Percentiles rank a stretch among this genome's conserved stretches.
phyloP scores from a whole-genome alignment of 148 eudicot genomes.

The Camellia granthamiana region DNA sequence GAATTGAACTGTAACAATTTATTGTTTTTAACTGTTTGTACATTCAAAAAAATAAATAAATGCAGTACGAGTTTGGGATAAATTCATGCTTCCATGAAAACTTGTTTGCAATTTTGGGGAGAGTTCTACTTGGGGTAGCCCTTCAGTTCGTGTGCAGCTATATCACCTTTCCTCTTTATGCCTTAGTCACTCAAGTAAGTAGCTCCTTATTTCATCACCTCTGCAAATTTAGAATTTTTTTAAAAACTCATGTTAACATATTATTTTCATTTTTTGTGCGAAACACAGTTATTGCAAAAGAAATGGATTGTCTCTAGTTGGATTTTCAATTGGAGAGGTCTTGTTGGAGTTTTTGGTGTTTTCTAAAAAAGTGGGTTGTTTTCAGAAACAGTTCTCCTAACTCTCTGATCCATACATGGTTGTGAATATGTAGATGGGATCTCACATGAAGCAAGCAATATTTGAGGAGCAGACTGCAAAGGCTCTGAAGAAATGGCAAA shows the following conservation, averaged over 20 bases:
- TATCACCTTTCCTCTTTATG: slow-evolving; percentile 43
- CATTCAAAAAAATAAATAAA: neutral
- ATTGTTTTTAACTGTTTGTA: neutral
- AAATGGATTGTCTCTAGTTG: no score
- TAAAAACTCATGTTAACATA: no score
- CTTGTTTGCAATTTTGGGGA: slow-evolving; percentile 16
- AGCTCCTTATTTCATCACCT: no score
- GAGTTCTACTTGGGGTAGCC: slow-evolving; percentile 27
- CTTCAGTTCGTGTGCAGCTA: slow-evolving; percentile 38
- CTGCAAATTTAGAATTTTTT: no score
- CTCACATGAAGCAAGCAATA: slow-evolving; percentile 39
- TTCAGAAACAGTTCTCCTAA: no score
- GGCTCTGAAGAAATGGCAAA: slow-evolving; percentile 38
- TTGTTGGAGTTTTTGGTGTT: no score
- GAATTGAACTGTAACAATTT: neutral
- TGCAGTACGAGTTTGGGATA: slow-evolving; percentile 40
- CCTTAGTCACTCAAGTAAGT: slow-evolving; percentile 41
- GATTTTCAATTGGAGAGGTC: no score
- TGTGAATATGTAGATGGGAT: slow-evolving; percentile 32
- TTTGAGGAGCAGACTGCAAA: slow-evolving; percentile 39
- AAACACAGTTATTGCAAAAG: no score
- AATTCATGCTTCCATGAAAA: slow-evolving; percentile 38
- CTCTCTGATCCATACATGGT: no score
- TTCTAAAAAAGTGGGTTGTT: no score
- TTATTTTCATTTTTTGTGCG: no score